Conservation (phyloP, 768 basidiomycete species). For the Suillus tomentosus region DNA sequence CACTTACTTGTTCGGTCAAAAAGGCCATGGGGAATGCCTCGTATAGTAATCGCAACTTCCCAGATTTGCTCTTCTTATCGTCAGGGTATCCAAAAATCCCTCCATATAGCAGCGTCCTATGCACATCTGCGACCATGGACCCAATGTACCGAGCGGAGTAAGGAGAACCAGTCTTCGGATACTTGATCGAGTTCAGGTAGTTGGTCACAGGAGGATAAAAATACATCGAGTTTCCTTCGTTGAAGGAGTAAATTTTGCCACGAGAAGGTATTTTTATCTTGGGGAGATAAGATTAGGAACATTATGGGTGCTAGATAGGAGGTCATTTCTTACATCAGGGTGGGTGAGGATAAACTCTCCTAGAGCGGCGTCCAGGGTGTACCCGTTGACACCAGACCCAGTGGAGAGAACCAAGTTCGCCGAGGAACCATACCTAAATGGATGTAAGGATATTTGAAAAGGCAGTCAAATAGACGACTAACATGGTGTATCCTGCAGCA, state of each 20-base stretch:
- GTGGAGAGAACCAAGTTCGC: constrained; percentile 96
- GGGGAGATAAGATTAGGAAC: constrained; percentile 5
- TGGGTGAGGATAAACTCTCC: constrained; percentile 99
- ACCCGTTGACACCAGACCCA: constrained; percentile 95
- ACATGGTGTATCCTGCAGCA: constrained; percentile 97
- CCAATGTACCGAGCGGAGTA: constrained; percentile 95
- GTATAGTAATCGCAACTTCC: constrained; percentile 92
- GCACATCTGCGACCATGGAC: constrained; percentile 99
- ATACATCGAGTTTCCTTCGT: constrained; percentile 97
- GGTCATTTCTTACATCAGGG: constrained; percentile 65
- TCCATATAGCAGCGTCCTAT: constrained; percentile 93
- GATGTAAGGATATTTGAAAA: constrained; percentile 3
- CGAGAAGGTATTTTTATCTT: constrained; percentile 91
- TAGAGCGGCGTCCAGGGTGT: constrained; percentile 92
- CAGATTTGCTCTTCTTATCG: constrained; percentile 96
- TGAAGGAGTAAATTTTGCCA: constrained; percentile 99
- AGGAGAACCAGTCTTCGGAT: constrained; percentile 72
- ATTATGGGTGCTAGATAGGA: constrained; percentile 4
- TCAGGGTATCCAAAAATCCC: constrained; percentile 98
- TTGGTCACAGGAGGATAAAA: constrained; percentile 80
- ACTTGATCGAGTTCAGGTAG: constrained; percentile 92
- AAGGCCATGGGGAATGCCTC: constrained; percentile 99
- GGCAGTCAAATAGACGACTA: constrained; percentile 29
- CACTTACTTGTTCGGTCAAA: constrained; percentile 83
- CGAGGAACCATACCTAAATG: constrained; percentile 82